Conservation (phyloP, 2,329 filamentous ascomycete genomes). For the Blastomyces parvus region DNA sequence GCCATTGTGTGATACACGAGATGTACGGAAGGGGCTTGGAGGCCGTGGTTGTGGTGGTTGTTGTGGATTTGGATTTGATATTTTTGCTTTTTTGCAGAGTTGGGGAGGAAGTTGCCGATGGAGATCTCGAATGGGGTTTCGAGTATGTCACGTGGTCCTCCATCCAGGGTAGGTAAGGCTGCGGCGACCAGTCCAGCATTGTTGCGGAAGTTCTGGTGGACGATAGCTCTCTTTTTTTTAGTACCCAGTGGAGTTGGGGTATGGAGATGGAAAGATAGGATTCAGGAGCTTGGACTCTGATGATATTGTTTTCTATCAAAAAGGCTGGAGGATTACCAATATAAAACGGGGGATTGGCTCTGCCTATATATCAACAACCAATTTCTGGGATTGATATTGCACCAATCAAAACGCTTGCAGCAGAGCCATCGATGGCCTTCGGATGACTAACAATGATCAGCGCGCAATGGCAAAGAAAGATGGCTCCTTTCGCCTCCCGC, state of each 20-base stretch:
- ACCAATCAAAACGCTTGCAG: too few species aligned
- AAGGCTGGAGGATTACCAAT: too few species aligned
- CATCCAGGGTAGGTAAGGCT: neutral
- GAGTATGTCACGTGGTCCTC: neutral
- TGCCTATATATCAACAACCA: too few species aligned
- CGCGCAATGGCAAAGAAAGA: too few species aligned
- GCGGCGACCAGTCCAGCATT: neutral
- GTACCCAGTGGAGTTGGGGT: neutral
- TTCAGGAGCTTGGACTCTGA: too few species aligned
- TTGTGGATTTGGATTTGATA: neutral
- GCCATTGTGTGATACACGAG: slow-evolving; percentile 10
- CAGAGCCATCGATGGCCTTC: too few species aligned
- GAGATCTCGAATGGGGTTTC: neutral
- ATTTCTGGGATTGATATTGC: too few species aligned
- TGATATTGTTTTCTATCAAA: too few species aligned
- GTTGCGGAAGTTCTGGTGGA: neutral
- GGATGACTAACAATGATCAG: too few species aligned
- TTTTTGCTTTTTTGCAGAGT: neutral
- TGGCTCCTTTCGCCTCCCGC: too few species aligned
- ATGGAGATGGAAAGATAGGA: neutral
- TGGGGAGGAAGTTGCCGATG: neutral
- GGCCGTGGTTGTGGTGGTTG: neutral
- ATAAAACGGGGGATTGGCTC: too few species aligned
- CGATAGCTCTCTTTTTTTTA: neutral
- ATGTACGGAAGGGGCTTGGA: slow-evolving; percentile 7